These are phyloP conservation scores for Podospora pseudoanserina DNA, from an alignment of 495 filamentous ascomycete genomes.

Conservation along the genomic window DNA sequence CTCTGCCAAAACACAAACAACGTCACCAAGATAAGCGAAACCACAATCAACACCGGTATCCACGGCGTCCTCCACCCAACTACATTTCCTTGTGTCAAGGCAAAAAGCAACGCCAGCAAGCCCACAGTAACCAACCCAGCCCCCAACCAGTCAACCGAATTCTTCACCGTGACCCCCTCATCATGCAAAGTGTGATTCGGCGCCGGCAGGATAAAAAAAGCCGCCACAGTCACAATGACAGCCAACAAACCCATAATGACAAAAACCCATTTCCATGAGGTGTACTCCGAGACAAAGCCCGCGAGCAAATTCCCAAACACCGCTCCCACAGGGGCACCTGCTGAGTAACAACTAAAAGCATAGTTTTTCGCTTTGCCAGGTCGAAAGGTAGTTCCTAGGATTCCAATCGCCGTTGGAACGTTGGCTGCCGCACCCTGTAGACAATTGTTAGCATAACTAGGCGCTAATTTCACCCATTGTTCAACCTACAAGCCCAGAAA, in stretches of 20 bases:
- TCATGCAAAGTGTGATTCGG: conserved; percentile 39
- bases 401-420: conserved; percentile 62
- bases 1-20: conserved; percentile 64
- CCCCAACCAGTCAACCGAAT: conserved; percentile 61
- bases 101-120: conserved; percentile 58
- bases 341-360: conserved; percentile 51
- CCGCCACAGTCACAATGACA: conserved; percentile 54
- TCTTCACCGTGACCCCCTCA: conserved; percentile 23
- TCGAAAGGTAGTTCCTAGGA: conserved; percentile 57
- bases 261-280: conserved; percentile 62
- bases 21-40: conserved; percentile 56
- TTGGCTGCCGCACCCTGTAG: conserved; percentile 59
- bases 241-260: conserved; percentile 63
- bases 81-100: conserved; percentile 60
- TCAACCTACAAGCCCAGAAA: conserved; percentile 61
- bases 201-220: conserved; percentile 61
- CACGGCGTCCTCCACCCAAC: conserved; percentile 67
- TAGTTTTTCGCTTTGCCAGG: conserved; percentile 63
- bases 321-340: conserved; percentile 57
- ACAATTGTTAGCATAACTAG: neutral
- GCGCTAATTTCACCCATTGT: neutral
- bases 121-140: conserved; percentile 60
- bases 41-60: conserved; percentile 59
- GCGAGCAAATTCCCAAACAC: conserved; percentile 54
- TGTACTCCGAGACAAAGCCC: conserved; percentile 53